Percentiles rank a stretch among this genome's conserved stretches.
Evolutionary conservation across 2,329 filamentous ascomycete genomes (phyloP).

Genomic region (Arthroderma sp.): DNA sequence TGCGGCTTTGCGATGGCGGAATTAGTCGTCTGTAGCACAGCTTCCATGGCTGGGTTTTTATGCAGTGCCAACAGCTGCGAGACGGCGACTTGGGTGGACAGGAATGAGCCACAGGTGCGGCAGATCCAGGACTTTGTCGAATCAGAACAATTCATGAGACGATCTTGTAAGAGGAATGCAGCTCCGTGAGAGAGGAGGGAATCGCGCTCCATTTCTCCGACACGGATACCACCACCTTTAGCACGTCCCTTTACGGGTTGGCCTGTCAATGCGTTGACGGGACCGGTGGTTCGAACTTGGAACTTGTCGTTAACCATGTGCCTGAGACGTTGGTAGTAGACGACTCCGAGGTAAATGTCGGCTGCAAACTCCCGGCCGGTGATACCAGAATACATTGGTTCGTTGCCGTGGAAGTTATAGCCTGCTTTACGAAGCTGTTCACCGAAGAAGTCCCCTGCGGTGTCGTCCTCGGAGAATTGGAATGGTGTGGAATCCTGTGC

Average conservation of each 20-base stretch:
- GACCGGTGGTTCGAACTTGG: constrained; percentile 91
- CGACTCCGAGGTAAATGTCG: constrained; percentile 91
- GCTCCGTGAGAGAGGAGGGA: constrained; percentile 89
- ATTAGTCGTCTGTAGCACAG: constrained; percentile 9
- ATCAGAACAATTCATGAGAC: constrained; percentile 93
- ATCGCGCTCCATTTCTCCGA: constrained; percentile 98
- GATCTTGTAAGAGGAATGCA: constrained; percentile 86
- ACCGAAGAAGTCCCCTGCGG: constrained; percentile 86
- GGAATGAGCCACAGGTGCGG: constrained; percentile 74
- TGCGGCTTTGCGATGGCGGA: constrained; percentile 38
- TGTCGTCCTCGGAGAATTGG: constrained; percentile 83
- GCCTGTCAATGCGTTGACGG: constrained; percentile 76
- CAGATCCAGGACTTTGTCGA: constrained; percentile 85
- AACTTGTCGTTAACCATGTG: constrained; percentile 99
- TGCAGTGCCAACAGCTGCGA: constrained; percentile 13
- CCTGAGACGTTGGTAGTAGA: constrained; percentile 93
- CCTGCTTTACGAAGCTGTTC: constrained; percentile 90
- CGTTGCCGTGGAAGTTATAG: constrained; percentile 96
- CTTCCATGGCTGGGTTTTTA: constrained; percentile 12
- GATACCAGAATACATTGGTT: constrained; percentile 96
- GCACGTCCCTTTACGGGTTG: constrained; percentile 96
- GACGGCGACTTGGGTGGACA: constrained; percentile 57
- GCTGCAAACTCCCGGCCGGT: constrained; percentile 87
- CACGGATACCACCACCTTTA: constrained; percentile 94
- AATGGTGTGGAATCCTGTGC: constrained; percentile 94